Conservation (phyloP, 257 asterid species). For the Lavandula angustifolia region DNA sequence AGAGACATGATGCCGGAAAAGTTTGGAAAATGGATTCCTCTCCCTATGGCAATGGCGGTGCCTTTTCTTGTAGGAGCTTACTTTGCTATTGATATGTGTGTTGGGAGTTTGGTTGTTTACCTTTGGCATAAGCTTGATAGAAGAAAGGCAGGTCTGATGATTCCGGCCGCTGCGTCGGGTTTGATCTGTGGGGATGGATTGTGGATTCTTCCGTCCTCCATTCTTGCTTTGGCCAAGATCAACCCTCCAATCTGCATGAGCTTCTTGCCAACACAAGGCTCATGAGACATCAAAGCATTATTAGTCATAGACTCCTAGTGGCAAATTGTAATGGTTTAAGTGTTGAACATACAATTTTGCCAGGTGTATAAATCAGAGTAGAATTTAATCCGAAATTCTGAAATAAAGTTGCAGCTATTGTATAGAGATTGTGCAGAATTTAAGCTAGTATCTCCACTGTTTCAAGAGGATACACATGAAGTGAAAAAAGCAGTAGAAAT, state of each 20-base stretch:
- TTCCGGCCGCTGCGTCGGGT: constrained; percentile 56
- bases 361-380: constrained; percentile 10
- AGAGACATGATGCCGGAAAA: constrained; percentile 36
- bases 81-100: constrained; percentile 55
- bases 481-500: no score
- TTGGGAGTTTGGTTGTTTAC: constrained; percentile 49
- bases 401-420: no score
- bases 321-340: constrained; percentile 2
- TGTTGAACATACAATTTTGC: constrained; percentile 1
- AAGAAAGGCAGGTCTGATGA: constrained; percentile 37
- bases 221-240: constrained; percentile 49
- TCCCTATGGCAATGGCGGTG: constrained; percentile 57
- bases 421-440: no score
- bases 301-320: neutral
- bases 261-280: constrained; percentile 35
- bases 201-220: constrained; percentile 51
- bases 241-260: constrained; percentile 51
- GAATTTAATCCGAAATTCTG: neutral
- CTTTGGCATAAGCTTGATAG: constrained; percentile 41
- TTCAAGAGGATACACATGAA: no score
- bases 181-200: constrained; percentile 57
- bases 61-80: constrained; percentile 50
- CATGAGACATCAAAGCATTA: constrained; percentile 26
- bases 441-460: no score
- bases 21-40: constrained; percentile 44